Percentiles rank a stretch among this genome's conserved stretches.
Conservation (phyloP, 2,329 filamentous ascomycete species). For the Fusarium humuli region DNA sequence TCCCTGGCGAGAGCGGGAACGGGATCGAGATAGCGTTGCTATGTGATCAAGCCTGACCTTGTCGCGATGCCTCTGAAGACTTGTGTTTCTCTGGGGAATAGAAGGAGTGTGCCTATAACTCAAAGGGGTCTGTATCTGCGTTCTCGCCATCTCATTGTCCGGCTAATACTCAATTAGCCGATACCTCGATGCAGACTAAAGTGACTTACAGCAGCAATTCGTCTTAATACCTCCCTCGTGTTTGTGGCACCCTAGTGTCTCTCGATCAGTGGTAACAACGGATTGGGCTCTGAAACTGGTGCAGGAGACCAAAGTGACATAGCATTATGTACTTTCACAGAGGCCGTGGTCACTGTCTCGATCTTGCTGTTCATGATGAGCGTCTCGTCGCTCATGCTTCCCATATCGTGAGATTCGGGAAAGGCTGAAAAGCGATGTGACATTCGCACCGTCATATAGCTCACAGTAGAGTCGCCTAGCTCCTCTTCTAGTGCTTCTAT, state of each 20-base stretch:
- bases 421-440: slow-evolving; percentile 70
- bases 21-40: not conserved
- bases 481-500: slow-evolving; percentile 70
- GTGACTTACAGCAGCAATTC: slow-evolving; percentile 39
- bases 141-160: not conserved
- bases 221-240: slow-evolving; percentile 57
- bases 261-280: slow-evolving; percentile 59
- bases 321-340: slow-evolving; percentile 61
- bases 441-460: slow-evolving; percentile 65
- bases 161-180: not conserved
- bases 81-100: slow-evolving; percentile 42
- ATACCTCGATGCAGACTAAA: not conserved
- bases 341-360: slow-evolving; percentile 64
- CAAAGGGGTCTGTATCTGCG: slow-evolving; percentile 11
- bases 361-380: slow-evolving; percentile 60
- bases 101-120: slow-evolving; percentile 18
- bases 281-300: slow-evolving; percentile 51
- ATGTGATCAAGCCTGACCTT: not conserved
- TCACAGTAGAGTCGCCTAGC: slow-evolving; percentile 60
- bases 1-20: not conserved
- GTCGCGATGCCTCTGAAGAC: slow-evolving; percentile 26
- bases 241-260: slow-evolving; percentile 62
- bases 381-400: slow-evolving; percentile 51
- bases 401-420: slow-evolving; percentile 48
- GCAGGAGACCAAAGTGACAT: slow-evolving; percentile 65